Base-by-base conservation (phyloP, 352 stramenopile genomes). In the Pythium aristosporum region DNA sequence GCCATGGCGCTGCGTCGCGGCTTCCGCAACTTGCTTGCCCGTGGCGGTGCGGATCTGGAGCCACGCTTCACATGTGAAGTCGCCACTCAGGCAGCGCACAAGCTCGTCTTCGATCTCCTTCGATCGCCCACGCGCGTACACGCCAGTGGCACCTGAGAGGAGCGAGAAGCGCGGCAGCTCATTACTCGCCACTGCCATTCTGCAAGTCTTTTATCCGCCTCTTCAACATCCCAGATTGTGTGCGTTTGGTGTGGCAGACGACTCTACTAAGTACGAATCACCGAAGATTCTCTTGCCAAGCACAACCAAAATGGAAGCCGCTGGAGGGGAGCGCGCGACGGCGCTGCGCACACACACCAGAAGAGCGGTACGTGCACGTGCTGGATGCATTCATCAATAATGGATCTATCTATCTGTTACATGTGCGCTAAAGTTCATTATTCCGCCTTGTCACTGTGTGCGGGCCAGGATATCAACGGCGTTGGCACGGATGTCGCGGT, bases 401-500 rank as follows among this genome's bases (percentile, higher is more conserved):
- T 2, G 5, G 46, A 36, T 10, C 3, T 7, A 15, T 39, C 34
- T 39, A 39, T 39, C 34, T 39, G 3, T 23, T 46, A 18, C 39
- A 30, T 2, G 3, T 46, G 10, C 13, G 13, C 18, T 46, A 15
- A 20, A 46, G 18, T 13, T 46, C 39, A 46, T 20, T 12, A 11
- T 37, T 23, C 8, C 12, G 46, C 25, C 25, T 7, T n/a, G 20
- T 6, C 15, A 15, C 39, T 46, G 39, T 21, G 8, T 46, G 15
- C 41, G 30, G 30, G 44, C 13, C 20, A 95, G 86, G 77, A 78
- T 9, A 91, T 95, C 61, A 89, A 93, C 65, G 82, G 81, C 32
- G 55, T 89, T 5, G 61, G 70, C 42, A 95, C 86, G 7, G 78
- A 92, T 42, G 59, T 95, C 30, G 81, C 79, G 32, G 71, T 95